Conservation (phyloP, 192 early-diverging fungal species). For the Entomortierella lignicola region DNA sequence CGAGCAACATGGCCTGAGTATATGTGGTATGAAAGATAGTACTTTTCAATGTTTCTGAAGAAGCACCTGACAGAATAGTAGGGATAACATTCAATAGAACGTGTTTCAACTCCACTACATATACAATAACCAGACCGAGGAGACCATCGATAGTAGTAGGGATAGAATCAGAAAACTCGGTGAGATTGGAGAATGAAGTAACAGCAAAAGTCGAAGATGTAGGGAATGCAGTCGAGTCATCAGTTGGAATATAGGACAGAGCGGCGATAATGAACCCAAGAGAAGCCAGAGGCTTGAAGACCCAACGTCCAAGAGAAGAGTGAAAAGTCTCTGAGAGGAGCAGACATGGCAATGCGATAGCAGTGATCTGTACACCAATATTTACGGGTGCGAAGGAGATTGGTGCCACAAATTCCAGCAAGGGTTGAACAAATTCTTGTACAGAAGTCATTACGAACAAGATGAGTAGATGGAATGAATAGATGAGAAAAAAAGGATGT, state of each 20-base stretch:
- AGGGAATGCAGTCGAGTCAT: background rate
- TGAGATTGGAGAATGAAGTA: background rate
- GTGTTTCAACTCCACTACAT: constrained; percentile 21
- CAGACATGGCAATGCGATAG: constrained; percentile 35
- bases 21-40: constrained; percentile 22
- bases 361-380: constrained; percentile 45
- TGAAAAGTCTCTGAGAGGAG: constrained; percentile 32
- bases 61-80: background rate
- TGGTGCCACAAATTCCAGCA: constrained; percentile 23
- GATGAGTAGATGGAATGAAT: background rate
- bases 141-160: background rate
- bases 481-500: background rate
- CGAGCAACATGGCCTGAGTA: constrained; percentile 36
- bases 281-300: constrained; percentile 48
- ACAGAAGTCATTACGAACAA: background rate
- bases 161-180: constrained; percentile 6
- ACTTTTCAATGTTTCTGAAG: background rate
- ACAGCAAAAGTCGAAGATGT: constrained; percentile 8
- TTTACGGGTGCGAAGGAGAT: constrained; percentile 29
- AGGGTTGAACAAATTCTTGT: constrained; percentile 3
- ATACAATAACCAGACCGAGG: background rate
- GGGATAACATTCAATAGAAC: constrained; percentile 19
- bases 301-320: constrained; percentile 18
- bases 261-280: constrained; percentile 47
- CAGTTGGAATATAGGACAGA: constrained; percentile 31